Conservation (phyloP, 208 protist genomes). For the Perkinsela sp. region DNA sequence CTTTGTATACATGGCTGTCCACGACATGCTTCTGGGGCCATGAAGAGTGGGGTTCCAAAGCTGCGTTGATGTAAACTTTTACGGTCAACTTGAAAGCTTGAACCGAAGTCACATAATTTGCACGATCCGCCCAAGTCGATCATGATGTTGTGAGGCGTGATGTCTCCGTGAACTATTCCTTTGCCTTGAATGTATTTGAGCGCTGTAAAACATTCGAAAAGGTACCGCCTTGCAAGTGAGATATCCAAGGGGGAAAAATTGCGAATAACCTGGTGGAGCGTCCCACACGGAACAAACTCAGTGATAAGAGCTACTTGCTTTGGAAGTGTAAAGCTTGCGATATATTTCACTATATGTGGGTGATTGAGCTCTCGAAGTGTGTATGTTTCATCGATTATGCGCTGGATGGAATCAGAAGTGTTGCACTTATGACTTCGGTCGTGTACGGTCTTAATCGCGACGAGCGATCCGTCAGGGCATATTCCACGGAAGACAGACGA, state of each 20-base stretch:
- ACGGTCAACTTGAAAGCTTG: neutral
- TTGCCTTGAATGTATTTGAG: slow-evolving; percentile 5
- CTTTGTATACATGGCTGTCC: slow-evolving; percentile 2
- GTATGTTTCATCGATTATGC: slow-evolving; percentile 13
- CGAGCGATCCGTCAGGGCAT: slow-evolving; percentile 5
- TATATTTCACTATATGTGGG: slow-evolving; percentile 4
- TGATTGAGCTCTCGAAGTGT: slow-evolving; percentile 25
- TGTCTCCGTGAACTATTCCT: slow-evolving; percentile 6
- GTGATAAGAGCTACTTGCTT: slow-evolving; percentile 4
- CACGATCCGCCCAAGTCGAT: slow-evolving; percentile 5
- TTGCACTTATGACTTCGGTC: neutral
- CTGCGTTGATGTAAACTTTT: neutral
- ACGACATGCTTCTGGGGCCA: slow-evolving; percentile 7
- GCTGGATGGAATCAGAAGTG: neutral
- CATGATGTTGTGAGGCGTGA: slow-evolving; percentile 7
- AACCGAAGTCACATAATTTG: slow-evolving; percentile 7
- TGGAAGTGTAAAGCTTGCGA: neutral
- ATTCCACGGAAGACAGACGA: slow-evolving; percentile 5
- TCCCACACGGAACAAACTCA: slow-evolving; percentile 6
- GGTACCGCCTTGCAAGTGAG: slow-evolving; percentile 2
- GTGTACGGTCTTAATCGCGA: slow-evolving; percentile 5
- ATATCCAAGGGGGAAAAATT: slow-evolving; percentile 3
- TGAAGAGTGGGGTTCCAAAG: slow-evolving; percentile 6
- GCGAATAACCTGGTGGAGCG: slow-evolving; percentile 4
- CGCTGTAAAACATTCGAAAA: slow-evolving; percentile 5